Evolutionary conservation across 352 stramenopile species (phyloP), one percentile per base, ranked within the genome.

Genomic region (Thalassiosira ordinaria): DNA sequence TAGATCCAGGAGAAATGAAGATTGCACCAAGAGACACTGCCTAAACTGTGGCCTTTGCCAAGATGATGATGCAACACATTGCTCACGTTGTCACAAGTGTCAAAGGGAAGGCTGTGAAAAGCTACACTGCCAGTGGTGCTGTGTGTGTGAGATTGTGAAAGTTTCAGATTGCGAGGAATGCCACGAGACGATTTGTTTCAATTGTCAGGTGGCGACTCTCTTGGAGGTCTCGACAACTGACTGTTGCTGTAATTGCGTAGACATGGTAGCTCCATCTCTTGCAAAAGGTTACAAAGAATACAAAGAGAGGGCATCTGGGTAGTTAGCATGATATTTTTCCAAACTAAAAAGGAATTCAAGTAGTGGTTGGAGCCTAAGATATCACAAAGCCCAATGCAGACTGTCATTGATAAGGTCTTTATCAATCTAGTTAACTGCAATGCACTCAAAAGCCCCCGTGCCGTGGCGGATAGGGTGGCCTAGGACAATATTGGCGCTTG

Each of bases 401-500:
- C n/a, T n/a, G n/a, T n/a, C n/a, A n/a, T n/a, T n/a, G n/a, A n/a
- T n/a, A n/a, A n/a, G n/a, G n/a, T n/a, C n/a, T n/a, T n/a, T n/a
- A n/a, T n/a, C n/a, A n/a, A n/a, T n/a, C n/a, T n/a, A n/a, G n/a
- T n/a, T n/a, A n/a, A n/a, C n/a, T 59, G 97, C 89, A 86, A 97
- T 90, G 71, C 98, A 94, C 82, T 97, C 96, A 89, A 99, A 99
- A 78, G 93, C 95, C 53, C 97, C 97, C 39, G 97, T 99, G 82
- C 97, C 97, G 53, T 98, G 95, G 29, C 94, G 92, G 52, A 97
- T 96, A 2, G 96, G 96, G 66, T 97, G 93, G 37, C 97, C 97
- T 16, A 99, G 80, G 29, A 99, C 96, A 77, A 99, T 95, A 26
- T 96, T 97, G 18, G 96, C 95, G 69, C 96, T 99, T 27, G 97